A percentile compares a stretch with the other conserved stretches of the same genome.
These are phyloP conservation scores for Suillus discolor DNA, from an alignment of 768 basidiomycete species.

Conservation along the genomic window DNA sequence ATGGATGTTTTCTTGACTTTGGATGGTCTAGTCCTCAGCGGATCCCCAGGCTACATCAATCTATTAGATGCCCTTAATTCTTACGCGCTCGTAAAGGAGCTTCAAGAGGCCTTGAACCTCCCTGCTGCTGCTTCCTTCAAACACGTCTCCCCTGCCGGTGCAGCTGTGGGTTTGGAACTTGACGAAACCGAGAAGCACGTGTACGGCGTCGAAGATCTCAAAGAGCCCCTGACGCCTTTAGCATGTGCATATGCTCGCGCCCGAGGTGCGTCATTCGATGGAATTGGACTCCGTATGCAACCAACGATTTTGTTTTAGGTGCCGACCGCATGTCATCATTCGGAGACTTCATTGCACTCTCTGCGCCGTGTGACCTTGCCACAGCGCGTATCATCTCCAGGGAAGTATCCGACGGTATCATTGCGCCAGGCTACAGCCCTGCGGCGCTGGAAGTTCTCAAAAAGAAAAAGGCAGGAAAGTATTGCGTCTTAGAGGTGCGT, in stretches of 20 bases:
- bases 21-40: slow-evolving; percentile 69
- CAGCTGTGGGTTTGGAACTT: slow-evolving; percentile 87
- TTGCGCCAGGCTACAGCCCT: slow-evolving; percentile 88
- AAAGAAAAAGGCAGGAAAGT: slow-evolving; percentile 99
- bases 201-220: slow-evolving; percentile 95
- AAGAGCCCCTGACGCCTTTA: slow-evolving; percentile 84
- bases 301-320: slow-evolving; percentile 45
- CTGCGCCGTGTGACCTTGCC: slow-evolving; percentile 87
- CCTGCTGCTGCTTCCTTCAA: slow-evolving; percentile 99
- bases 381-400: slow-evolving; percentile 98
- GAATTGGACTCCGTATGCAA: neutral
- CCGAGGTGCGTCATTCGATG: slow-evolving; percentile 57
- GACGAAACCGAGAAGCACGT: slow-evolving; percentile 87
- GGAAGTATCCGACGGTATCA: slow-evolving; percentile 98
- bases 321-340: slow-evolving; percentile 99
- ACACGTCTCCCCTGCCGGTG: slow-evolving; percentile 98
- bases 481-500: slow-evolving; percentile 90
- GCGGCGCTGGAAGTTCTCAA: slow-evolving; percentile 88
- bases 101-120: slow-evolving; percentile 81
- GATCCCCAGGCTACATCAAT: slow-evolving; percentile 98
- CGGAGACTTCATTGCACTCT: slow-evolving; percentile 97
- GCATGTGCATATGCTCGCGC: slow-evolving; percentile 96
- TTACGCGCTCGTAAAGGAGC: slow-evolving; percentile 92
- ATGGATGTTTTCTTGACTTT: slow-evolving; percentile 10
- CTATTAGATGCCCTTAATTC: slow-evolving; percentile 97